These are phyloP conservation scores for Backusella circina DNA, from an alignment of 192 early-diverging fungal species.

Conservation along the genomic window DNA sequence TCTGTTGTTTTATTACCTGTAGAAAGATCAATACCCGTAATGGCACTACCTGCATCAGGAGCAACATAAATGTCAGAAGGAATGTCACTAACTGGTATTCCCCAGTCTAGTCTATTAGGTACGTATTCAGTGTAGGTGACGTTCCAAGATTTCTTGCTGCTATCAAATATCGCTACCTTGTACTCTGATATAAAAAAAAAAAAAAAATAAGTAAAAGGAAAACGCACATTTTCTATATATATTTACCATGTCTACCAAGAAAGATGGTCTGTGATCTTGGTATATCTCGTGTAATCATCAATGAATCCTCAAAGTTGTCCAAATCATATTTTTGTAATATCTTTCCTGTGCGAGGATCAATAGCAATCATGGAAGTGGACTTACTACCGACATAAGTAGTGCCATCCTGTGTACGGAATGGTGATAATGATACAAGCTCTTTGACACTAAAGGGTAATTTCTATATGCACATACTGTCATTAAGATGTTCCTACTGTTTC, in stretches of 20 bases:
- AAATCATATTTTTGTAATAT: slow-evolving; percentile 57
- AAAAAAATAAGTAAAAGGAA: neutral
- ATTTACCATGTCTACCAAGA: slow-evolving; percentile 34
- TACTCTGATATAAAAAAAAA: slow-evolving; percentile 38
- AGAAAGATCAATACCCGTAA: slow-evolving; percentile 29
- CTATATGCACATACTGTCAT: slow-evolving; percentile 10
- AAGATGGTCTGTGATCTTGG: slow-evolving; percentile 30
- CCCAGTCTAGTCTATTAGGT: slow-evolving; percentile 29
- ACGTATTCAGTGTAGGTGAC: slow-evolving; percentile 42
- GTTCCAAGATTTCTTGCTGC: slow-evolving; percentile 25
- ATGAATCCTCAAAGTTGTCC: slow-evolving; percentile 25
- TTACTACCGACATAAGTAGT: slow-evolving; percentile 66
- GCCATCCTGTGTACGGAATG: slow-evolving; percentile 46
- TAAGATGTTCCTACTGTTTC: too few species aligned
- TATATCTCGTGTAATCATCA: slow-evolving; percentile 13
- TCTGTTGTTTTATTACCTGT: neutral
- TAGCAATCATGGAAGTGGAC: slow-evolving; percentile 58
- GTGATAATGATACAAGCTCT: slow-evolving; percentile 57
- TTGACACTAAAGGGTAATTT: slow-evolving; percentile 68
- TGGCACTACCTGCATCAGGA: slow-evolving; percentile 26
- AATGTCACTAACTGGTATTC: slow-evolving; percentile 9
- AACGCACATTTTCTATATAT: neutral
- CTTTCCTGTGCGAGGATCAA: slow-evolving; percentile 64
- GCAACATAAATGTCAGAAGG: slow-evolving; percentile 32
- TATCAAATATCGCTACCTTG: slow-evolving; percentile 53